These are phyloP conservation scores for Brassica carinata DNA, from an alignment of 345 rosid genomes.

Conservation along the genomic window DNA sequence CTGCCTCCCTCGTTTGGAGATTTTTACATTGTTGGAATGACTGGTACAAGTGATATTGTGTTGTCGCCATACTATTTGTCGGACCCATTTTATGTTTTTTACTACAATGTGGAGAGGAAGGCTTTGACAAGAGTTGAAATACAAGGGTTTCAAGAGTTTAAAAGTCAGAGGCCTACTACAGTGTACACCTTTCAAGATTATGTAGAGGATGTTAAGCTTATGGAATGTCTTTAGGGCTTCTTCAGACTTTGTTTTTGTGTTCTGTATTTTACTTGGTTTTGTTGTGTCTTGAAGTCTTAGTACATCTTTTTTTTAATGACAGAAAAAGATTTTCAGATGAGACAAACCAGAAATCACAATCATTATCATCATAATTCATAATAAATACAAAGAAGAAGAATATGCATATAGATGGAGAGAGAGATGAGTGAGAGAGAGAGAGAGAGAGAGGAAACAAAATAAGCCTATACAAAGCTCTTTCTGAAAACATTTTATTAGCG, in stretches of 20 bases:
- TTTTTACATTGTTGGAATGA: background rate
- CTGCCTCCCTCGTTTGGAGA: background rate
- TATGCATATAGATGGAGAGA: constrained; percentile 19
- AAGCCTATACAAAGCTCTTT: constrained; percentile 36
- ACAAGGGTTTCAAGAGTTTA: background rate
- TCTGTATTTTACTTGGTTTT: background rate
- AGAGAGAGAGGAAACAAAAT: constrained; percentile 8
- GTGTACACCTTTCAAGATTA: background rate
- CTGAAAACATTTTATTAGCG: constrained; percentile 12
- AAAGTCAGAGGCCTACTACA: background rate
- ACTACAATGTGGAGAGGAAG: background rate
- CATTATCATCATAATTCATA: constrained; percentile 5
- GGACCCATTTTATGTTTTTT: background rate
- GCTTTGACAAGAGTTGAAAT: background rate
- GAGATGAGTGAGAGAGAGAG: constrained; percentile 5
- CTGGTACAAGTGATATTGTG: background rate
- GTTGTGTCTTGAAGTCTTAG: background rate
- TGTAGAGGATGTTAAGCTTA: background rate
- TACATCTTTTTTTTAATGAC: background rate
- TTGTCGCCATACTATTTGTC: background rate
- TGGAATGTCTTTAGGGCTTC: background rate
- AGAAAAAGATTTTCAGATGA: constrained; percentile 16
- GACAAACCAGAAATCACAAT: constrained; percentile 21
- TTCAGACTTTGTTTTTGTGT: background rate
- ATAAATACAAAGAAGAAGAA: constrained; percentile 19